A percentile compares a stretch with the other conserved stretches of the same genome.
phyloP scores from a whole-genome alignment of 2,329 filamentous ascomycete species.

The Fusarium transvaalense region DNA sequence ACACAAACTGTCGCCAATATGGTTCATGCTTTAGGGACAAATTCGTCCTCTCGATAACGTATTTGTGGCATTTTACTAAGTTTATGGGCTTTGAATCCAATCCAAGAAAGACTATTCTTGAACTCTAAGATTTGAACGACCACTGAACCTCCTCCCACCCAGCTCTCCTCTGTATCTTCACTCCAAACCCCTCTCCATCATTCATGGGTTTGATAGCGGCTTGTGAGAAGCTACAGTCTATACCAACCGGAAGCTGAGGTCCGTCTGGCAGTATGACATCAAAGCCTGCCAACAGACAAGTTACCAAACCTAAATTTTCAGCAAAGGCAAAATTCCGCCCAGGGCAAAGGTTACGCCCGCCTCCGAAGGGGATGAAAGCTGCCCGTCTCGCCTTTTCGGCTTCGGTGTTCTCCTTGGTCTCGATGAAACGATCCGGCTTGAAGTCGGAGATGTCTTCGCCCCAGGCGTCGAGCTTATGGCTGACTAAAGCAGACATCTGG shows the following conservation, averaged over 20 bases:
- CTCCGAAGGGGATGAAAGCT: conserved; percentile 26
- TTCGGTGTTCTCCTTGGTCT: conserved; percentile 22
- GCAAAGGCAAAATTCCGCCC: conserved; percentile 36
- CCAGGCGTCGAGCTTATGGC: conserved; percentile 23
- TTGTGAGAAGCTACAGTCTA: conserved; percentile 7
- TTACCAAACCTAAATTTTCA: conserved; percentile 31
- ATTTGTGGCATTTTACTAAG: too few relatives aligned
- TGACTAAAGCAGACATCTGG: conserved; percentile 18
- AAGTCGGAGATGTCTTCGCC: conserved; percentile 22
- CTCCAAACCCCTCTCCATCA: conserved; percentile 21
- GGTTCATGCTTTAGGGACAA: too few relatives aligned
- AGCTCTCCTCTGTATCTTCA: conserved; percentile 18
- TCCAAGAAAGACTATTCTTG: too few relatives aligned
- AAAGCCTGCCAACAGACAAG: conserved; percentile 29
- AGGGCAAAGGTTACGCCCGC: conserved; percentile 29
- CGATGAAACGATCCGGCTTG: conserved; percentile 27
- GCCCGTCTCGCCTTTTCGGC: conserved; percentile 16
- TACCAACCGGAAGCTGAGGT: background rate
- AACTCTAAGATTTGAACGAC: conserved; percentile 16
- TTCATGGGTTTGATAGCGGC: conserved; percentile 20
- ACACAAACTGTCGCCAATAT: too few relatives aligned
- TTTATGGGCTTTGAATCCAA: background rate
- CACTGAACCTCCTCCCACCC: conserved; percentile 27
- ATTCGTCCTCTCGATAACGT: too few relatives aligned
- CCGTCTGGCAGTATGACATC: conserved; percentile 4